Percentiles rank a stretch among this genome's conserved stretches.
Evolutionary conservation across 768 basidiomycete genomes (phyloP).

Genomic region (Pholiota conissans): DNA sequence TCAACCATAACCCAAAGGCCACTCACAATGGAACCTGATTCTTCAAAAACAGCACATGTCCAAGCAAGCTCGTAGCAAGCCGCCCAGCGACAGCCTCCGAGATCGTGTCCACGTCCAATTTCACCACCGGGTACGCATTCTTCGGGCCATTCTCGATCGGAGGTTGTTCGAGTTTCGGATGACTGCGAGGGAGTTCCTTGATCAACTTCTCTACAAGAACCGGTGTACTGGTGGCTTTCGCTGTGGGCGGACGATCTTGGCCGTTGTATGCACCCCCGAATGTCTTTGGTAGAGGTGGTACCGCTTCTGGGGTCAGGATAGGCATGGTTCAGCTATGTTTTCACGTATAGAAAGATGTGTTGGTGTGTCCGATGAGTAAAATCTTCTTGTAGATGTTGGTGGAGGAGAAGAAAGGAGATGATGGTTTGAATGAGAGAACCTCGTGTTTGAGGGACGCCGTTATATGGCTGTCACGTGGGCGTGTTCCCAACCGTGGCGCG

Average conservation of each 20-base stretch:
- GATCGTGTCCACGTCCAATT: conserved; percentile 52
- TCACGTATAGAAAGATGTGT: background rate
- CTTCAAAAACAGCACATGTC: conserved; percentile 76
- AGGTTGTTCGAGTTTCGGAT: background rate
- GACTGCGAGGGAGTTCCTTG: background rate
- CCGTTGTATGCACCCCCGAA: background rate
- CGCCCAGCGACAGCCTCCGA: conserved; percentile 61
- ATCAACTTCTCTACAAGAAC: background rate
- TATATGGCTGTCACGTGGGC: background rate
- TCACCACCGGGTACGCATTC: conserved; percentile 33
- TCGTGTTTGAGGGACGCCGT: background rate
- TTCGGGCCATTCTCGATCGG: background rate
- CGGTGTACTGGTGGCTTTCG: background rate
- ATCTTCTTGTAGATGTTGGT: background rate
- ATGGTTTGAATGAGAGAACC: background rate
- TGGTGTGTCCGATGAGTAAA: background rate
- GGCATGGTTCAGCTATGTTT: background rate
- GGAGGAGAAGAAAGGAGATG: background rate
- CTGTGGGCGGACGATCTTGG: background rate
- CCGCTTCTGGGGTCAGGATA: background rate
- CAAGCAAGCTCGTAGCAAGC: conserved; percentile 61
- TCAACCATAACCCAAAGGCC: too few relatives aligned
- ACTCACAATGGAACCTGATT: conserved; percentile 79
- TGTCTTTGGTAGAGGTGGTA: background rate
- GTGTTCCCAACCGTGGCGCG: background rate